Conservation (phyloP, 2,329 filamentous ascomycete species). For the Fusarium buxicola region DNA sequence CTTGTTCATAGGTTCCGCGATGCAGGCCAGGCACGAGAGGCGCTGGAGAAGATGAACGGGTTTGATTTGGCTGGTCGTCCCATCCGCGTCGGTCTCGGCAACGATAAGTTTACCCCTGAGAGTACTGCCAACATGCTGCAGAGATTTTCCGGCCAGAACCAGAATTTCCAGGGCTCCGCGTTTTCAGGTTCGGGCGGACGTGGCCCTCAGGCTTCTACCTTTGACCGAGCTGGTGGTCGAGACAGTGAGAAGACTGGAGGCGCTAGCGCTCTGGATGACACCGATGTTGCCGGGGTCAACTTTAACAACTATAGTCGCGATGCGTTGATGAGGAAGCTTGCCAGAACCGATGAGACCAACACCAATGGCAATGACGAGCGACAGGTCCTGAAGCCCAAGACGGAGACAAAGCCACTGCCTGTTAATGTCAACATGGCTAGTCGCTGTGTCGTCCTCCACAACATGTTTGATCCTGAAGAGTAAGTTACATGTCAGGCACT, state of each 20-base stretch:
- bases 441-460: constrained; percentile 92
- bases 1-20: constrained; percentile 78
- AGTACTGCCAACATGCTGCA: constrained; percentile 92
- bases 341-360: constrained; percentile 87
- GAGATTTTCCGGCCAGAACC: constrained; percentile 86
- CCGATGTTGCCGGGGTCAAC: constrained; percentile 97
- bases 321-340: constrained; percentile 98
- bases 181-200: constrained; percentile 93
- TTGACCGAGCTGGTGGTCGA: constrained; percentile 89
- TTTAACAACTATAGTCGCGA: constrained; percentile 99
- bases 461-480: constrained; percentile 94
- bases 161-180: constrained; percentile 86
- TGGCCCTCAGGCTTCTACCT: constrained; percentile 85
- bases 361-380: constrained; percentile 74
- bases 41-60: constrained; percentile 98
- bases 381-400: constrained; percentile 81
- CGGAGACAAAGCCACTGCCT: constrained; percentile 80
- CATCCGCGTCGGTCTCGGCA: constrained; percentile 98
- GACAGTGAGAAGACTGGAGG: constrained; percentile 91
- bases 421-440: constrained; percentile 93
- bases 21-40: constrained; percentile 90
- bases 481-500: constrained; percentile 63
- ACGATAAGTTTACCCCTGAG: constrained; percentile 99
- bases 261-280: constrained; percentile 95
- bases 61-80: constrained; percentile 97